Percentiles rank a stretch among this genome's conserved stretches.
Evolutionary conservation across 202 grass and related monocot species (phyloP).

Genomic region (Eragrostis tef): DNA sequence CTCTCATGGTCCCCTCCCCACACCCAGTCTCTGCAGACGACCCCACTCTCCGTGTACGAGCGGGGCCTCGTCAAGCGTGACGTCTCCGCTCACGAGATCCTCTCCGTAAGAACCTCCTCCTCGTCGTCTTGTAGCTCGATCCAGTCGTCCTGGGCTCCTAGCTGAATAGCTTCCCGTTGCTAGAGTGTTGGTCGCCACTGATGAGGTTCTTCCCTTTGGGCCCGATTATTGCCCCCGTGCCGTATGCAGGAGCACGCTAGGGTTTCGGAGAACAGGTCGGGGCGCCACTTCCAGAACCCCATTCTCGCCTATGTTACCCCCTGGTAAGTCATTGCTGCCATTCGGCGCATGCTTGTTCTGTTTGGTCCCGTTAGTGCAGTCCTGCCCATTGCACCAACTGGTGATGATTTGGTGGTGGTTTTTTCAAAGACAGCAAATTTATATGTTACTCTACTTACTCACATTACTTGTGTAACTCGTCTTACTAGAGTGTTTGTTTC

Average conservation of each 20-base stretch:
- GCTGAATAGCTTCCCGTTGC: slow-evolving; percentile 11
- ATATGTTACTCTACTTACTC: not conserved
- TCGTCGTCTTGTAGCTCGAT: not conserved
- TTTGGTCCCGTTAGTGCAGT: not conserved
- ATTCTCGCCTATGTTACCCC: slow-evolving; percentile 85
- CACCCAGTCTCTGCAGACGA: slow-evolving; percentile 2
- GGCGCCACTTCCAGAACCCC: slow-evolving; percentile 70
- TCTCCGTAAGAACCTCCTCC: slow-evolving; percentile 54
- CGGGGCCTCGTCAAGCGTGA: slow-evolving; percentile 69
- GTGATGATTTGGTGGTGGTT: not conserved
- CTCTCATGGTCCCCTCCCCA: slow-evolving; percentile 16
- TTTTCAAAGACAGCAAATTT: not conserved
- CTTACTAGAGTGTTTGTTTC: slow-evolving; percentile 3
- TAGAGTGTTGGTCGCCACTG: slow-evolving; percentile 39
- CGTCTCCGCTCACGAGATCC: slow-evolving; percentile 61
- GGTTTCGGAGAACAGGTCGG: slow-evolving; percentile 65
- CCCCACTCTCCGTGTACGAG: slow-evolving; percentile 61
- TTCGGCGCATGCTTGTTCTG: not conserved
- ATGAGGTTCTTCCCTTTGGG: slow-evolving; percentile 2
- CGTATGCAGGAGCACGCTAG: slow-evolving; percentile 66
- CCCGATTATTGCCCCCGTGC: not conserved
- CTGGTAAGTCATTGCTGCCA: slow-evolving; percentile 55
- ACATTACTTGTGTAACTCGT: not conserved
- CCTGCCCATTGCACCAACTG: not conserved
- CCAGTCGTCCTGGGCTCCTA: not conserved